These are phyloP conservation scores for Boletus sp. DNA, from an alignment of 768 basidiomycete genomes.

Conservation along the genomic window DNA sequence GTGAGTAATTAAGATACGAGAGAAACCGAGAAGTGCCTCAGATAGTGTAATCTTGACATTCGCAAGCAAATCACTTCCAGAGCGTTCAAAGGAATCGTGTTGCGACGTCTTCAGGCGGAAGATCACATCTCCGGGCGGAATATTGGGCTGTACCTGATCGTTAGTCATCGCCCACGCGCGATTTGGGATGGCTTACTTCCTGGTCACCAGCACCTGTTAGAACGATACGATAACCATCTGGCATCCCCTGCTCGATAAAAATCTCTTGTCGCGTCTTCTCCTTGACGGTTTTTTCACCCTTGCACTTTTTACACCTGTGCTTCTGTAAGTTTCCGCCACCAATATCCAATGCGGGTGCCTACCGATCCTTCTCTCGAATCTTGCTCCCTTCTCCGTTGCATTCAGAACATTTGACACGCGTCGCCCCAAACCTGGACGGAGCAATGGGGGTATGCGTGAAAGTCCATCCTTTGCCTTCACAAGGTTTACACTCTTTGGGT, in stretches of 20 bases:
- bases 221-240: slow-evolving; percentile 79
- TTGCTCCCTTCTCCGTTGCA: slow-evolving; percentile 69
- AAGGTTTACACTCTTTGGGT: slow-evolving; percentile 74
- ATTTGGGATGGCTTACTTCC: slow-evolving; percentile 45
- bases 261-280: slow-evolving; percentile 91
- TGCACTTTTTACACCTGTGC: slow-evolving; percentile 90
- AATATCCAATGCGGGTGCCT: slow-evolving; percentile 15
- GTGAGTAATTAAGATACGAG: slow-evolving; percentile 84
- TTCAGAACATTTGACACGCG: slow-evolving; percentile 58
- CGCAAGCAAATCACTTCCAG: slow-evolving; percentile 76
- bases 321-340: slow-evolving; percentile 1
- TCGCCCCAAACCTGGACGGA: slow-evolving; percentile 45
- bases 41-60: slow-evolving; percentile 85
- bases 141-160: slow-evolving; percentile 61
- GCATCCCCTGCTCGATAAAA: slow-evolving; percentile 82
- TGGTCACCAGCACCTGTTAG: slow-evolving; percentile 92
- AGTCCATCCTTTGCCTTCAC: slow-evolving; percentile 82
- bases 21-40: slow-evolving; percentile 94
- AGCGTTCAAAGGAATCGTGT: slow-evolving; percentile 81
- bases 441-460: slow-evolving; percentile 54
- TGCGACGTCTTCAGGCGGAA: slow-evolving; percentile 67
- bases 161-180: slow-evolving; percentile 2
- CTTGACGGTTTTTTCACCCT: slow-evolving; percentile 76
- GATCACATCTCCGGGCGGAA: slow-evolving; percentile 87
- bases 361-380: slow-evolving; percentile 84